Evolutionary conservation across 2,329 filamentous ascomycete species (phyloP).

Genomic region (Aschersonia sp.): DNA sequence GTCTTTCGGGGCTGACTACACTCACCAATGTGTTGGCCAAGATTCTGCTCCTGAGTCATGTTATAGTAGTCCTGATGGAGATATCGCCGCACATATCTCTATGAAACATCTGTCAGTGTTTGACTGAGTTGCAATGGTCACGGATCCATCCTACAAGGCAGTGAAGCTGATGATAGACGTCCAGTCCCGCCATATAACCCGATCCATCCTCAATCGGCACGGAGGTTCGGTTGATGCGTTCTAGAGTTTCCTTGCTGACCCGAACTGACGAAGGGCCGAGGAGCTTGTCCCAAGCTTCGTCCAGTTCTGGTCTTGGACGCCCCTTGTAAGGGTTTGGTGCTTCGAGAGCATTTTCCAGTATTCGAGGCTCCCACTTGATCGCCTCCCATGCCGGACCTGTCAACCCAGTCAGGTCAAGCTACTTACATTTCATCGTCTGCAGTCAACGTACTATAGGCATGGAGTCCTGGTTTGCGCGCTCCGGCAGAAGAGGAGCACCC

Average conservation of each 20-base stretch:
- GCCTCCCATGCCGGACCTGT: slow-evolving; percentile 3
- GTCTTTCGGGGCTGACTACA: background rate
- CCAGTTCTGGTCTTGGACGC: slow-evolving; percentile 1
- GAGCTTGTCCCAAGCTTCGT: slow-evolving; percentile 4
- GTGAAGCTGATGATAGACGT: slow-evolving; percentile 4
- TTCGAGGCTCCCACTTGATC: slow-evolving; percentile 1
- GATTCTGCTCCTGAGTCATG: slow-evolving; percentile 3
- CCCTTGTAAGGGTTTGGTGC: slow-evolving; percentile 1
- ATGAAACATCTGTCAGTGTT: background rate
- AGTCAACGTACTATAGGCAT: slow-evolving; percentile 2
- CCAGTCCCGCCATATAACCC: slow-evolving; percentile 3
- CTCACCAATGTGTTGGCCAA: slow-evolving; percentile 3
- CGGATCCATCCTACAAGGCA: background rate
- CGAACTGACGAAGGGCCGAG: slow-evolving; percentile 1
- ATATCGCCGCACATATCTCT: slow-evolving; percentile 2
- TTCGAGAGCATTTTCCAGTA: slow-evolving; percentile 1
- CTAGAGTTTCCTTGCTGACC: slow-evolving; percentile 1
- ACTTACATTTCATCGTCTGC: too few species aligned
- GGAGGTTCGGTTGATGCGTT: slow-evolving; percentile 3
- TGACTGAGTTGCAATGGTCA: background rate
- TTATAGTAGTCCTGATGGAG: slow-evolving; percentile 4
- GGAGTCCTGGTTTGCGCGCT: slow-evolving; percentile 1
- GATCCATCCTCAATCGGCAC: slow-evolving; percentile 1
- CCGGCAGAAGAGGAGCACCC: background rate
- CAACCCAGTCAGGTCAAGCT: too few species aligned